Evolutionary conservation across 352 stramenopile genomes (phyloP).

Genomic region (Blastocystis sp.): DNA sequence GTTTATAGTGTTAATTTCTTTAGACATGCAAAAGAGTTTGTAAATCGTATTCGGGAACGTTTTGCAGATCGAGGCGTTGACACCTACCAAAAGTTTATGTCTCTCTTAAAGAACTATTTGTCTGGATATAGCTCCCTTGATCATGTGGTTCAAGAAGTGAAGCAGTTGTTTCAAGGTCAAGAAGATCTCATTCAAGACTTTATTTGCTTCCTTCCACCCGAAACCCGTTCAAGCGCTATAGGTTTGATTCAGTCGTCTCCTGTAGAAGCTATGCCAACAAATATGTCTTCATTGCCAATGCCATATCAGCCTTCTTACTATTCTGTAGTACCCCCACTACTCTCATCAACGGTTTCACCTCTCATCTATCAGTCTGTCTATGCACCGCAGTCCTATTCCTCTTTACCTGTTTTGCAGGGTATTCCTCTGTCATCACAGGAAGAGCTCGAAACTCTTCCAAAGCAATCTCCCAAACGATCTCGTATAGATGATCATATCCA

Average conservation of each 20-base stretch:
- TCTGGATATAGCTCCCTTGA: not conserved
- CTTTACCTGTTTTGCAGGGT: not conserved
- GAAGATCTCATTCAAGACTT: slow-evolving; percentile 27
- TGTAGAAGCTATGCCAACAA: not conserved
- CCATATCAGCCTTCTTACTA: not conserved
- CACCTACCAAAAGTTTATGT: slow-evolving; percentile 26
- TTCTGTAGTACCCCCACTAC: not conserved
- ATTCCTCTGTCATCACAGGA: not conserved
- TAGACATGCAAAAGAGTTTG: slow-evolving; percentile 8
- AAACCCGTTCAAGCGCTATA: not conserved
- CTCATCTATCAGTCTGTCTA: not conserved
- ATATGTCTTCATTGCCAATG: not conserved
- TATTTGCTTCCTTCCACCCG: slow-evolving; percentile 9
- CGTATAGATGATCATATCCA: too few relatives aligned
- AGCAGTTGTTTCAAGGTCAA: not conserved
- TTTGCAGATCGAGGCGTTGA: not conserved
- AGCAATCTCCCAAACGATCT: not conserved
- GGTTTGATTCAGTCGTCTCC: not conserved
- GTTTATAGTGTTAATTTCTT: not conserved
- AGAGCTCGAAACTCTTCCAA: not conserved
- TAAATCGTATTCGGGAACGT: slow-evolving; percentile 10
- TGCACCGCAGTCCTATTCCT: not conserved
- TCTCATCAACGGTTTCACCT: not conserved
- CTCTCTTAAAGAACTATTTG: not conserved
- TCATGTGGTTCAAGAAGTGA: not conserved